Evolutionary conservation across 1,139 yeast species (phyloP).

Genomic region (Kodamaea derodonti): DNA sequence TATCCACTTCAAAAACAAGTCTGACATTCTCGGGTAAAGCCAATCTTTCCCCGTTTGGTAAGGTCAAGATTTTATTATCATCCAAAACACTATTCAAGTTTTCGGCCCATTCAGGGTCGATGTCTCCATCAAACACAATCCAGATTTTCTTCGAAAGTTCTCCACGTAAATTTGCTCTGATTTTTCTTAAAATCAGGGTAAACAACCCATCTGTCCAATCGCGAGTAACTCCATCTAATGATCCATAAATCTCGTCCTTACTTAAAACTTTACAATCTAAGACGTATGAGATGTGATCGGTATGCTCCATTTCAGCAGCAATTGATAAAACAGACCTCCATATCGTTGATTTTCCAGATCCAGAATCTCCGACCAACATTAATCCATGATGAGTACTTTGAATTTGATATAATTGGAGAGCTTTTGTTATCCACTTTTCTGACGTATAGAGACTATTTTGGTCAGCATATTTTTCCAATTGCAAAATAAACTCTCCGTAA

Average conservation of each 20-base stretch:
- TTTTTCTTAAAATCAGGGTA: constrained; percentile 61
- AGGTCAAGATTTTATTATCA: constrained; percentile 75
- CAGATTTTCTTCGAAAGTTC: constrained; percentile 57
- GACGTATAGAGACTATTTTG: constrained; percentile 23
- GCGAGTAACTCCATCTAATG: constrained; percentile 67
- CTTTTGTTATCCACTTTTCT: constrained; percentile 51
- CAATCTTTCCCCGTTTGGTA: constrained; percentile 88
- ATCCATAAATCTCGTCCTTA: constrained; percentile 69
- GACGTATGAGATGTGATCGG: constrained; percentile 38
- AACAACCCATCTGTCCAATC: constrained; percentile 94
- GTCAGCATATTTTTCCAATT: constrained; percentile 12
- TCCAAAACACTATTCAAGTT: constrained; percentile 87
- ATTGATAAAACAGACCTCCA: constrained; percentile 50
- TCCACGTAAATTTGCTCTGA: constrained; percentile 56
- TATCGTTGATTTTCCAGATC: constrained; percentile 66
- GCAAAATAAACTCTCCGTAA: constrained; percentile 14
- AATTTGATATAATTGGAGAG: constrained; percentile 59
- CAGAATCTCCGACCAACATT: constrained; percentile 76
- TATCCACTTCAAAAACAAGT: constrained; percentile 75
- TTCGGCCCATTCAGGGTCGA: constrained; percentile 95
- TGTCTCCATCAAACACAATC: constrained; percentile 89
- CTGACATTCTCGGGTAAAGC: constrained; percentile 61
- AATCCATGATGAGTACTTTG: constrained; percentile 73
- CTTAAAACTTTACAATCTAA: constrained; percentile 75
- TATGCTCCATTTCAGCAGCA: constrained; percentile 28